Conservation (phyloP, 495 filamentous ascomycete genomes). For the Diplogelasinospora grovesii region DNA sequence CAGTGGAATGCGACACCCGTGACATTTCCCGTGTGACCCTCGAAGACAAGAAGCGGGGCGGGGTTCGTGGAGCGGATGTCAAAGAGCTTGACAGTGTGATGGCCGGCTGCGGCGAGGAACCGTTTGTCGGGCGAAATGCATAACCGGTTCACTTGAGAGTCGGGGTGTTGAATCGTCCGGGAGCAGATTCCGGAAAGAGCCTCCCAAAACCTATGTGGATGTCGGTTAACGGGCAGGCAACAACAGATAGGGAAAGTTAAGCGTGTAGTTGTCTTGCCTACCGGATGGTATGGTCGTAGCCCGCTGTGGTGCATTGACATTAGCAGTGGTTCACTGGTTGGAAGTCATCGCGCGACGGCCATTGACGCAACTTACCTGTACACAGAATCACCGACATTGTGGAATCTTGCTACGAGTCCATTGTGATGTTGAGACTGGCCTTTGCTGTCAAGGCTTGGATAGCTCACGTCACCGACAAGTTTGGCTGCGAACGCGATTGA, state of each 20-base stretch:
- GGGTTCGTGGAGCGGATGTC: slow-evolving; percentile 96
- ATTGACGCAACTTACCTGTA: slow-evolving; percentile 70
- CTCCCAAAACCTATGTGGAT: slow-evolving; percentile 94
- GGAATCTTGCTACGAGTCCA: slow-evolving; percentile 16
- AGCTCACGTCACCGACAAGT: no score
- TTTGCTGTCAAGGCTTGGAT: no score
- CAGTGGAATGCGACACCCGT: slow-evolving; percentile 97
- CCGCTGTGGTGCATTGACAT: slow-evolving; percentile 48
- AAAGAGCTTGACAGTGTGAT: slow-evolving; percentile 92
- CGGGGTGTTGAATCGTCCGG: slow-evolving; percentile 92
- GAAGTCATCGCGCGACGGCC: background rate
- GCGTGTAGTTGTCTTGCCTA: slow-evolving; percentile 47
- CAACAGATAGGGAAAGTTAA: no score
- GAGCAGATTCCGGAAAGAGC: slow-evolving; percentile 96
- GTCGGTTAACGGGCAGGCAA: background rate
- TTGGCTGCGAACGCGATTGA: no score
- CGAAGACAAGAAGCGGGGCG: slow-evolving; percentile 83
- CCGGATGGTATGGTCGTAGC: slow-evolving; percentile 99
- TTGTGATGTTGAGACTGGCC: slow-evolving; percentile 5
- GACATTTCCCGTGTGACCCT: slow-evolving; percentile 91
- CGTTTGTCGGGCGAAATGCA: slow-evolving; percentile 98
- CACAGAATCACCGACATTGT: slow-evolving; percentile 83
- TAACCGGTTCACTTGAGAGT: slow-evolving; percentile 96
- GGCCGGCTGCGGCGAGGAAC: slow-evolving; percentile 88
- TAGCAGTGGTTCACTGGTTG: slow-evolving; percentile 5